A percentile compares a stretch with the other conserved stretches of the same genome.
Evolutionary conservation across 495 filamentous ascomycete species (phyloP).

Genomic region (Cercophora scortea): DNA sequence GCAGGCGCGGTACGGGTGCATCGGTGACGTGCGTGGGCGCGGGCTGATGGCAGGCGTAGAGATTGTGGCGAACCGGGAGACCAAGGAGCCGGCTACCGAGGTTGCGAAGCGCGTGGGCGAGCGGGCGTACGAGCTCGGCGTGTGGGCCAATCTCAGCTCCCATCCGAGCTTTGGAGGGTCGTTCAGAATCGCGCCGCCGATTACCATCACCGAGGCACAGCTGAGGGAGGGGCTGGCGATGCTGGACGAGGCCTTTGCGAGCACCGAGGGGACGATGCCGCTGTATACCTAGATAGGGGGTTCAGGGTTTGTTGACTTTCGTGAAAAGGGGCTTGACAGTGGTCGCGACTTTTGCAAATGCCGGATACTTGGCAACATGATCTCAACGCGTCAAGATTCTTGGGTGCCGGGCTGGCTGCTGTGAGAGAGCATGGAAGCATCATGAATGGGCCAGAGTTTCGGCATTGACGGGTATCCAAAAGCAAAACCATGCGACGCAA

Average conservation of each 20-base stretch:
- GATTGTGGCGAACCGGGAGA: conserved; percentile 39
- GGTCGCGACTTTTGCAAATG: too few species aligned
- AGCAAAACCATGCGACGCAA: too few species aligned
- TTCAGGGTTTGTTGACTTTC: too few species aligned
- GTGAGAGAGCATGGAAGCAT: too few species aligned
- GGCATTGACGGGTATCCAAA: too few species aligned
- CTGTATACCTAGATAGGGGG: background rate
- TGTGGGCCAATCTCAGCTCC: conserved; percentile 46
- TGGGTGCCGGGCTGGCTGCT: too few species aligned
- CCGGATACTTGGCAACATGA: too few species aligned
- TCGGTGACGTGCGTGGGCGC: conserved; percentile 48
- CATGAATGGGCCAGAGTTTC: too few species aligned
- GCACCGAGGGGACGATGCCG: conserved; percentile 12
- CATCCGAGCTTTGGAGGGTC: conserved; percentile 44
- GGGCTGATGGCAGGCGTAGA: conserved; percentile 48
- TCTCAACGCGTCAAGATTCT: too few species aligned
- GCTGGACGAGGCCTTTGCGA: conserved; percentile 38
- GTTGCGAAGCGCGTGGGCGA: conserved; percentile 39
- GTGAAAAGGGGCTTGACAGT: too few species aligned
- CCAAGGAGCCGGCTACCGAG: conserved; percentile 34
- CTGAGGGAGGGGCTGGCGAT: conserved; percentile 39
- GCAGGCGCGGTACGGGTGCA: conserved; percentile 41
- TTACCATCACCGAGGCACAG: conserved; percentile 44
- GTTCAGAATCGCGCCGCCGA: conserved; percentile 50
- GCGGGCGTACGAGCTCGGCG: conserved; percentile 37